These are phyloP conservation scores for Podospora bellae-mahoneyi DNA, from an alignment of 495 filamentous ascomycete genomes.

Conservation along the genomic window DNA sequence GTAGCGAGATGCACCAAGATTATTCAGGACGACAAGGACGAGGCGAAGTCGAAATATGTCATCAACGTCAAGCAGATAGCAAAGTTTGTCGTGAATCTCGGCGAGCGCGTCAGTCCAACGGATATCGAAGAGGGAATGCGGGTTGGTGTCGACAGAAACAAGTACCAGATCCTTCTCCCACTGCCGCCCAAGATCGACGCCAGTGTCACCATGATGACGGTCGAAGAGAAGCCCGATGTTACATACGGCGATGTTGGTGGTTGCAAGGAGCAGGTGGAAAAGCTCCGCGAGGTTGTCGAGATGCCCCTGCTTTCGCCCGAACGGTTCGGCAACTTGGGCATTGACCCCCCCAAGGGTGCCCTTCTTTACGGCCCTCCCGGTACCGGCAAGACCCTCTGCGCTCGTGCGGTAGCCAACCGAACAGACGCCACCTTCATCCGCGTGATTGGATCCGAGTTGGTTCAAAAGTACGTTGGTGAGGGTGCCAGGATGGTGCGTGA, in stretches of 20 bases:
- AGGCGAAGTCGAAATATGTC: slow-evolving; percentile 99
- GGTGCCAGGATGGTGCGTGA: slow-evolving; percentile 97
- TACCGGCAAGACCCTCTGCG: slow-evolving; percentile 97
- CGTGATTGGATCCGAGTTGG: slow-evolving; percentile 93
- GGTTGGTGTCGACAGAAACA: slow-evolving; percentile 96
- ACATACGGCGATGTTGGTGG: slow-evolving; percentile 98
- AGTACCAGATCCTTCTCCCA: slow-evolving; percentile 96
- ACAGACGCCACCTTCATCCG: slow-evolving; percentile 98
- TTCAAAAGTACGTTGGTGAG: slow-evolving; percentile 98
- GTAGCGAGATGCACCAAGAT: slow-evolving; percentile 99
- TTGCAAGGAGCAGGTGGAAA: slow-evolving; percentile 99
- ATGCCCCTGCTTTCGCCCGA: slow-evolving; percentile 96
- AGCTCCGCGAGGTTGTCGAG: slow-evolving; percentile 96
- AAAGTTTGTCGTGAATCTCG: slow-evolving; percentile 98
- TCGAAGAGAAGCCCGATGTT: slow-evolving; percentile 98
- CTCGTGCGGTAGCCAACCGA: slow-evolving; percentile 92
- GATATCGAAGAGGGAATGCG: slow-evolving; percentile 99
- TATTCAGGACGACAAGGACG: slow-evolving; percentile 93
- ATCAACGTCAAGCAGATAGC: slow-evolving; percentile 99
- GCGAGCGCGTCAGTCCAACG: slow-evolving; percentile 92
- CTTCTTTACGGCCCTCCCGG: slow-evolving; percentile 95
- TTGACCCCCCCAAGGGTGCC: slow-evolving; percentile 97
- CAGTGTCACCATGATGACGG: slow-evolving; percentile 99
- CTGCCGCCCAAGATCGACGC: slow-evolving; percentile 99
- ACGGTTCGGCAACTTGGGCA: slow-evolving; percentile 94